Conservation (phyloP, 495 filamentous ascomycete genomes). For the Trichoderma orchidacearum region DNA sequence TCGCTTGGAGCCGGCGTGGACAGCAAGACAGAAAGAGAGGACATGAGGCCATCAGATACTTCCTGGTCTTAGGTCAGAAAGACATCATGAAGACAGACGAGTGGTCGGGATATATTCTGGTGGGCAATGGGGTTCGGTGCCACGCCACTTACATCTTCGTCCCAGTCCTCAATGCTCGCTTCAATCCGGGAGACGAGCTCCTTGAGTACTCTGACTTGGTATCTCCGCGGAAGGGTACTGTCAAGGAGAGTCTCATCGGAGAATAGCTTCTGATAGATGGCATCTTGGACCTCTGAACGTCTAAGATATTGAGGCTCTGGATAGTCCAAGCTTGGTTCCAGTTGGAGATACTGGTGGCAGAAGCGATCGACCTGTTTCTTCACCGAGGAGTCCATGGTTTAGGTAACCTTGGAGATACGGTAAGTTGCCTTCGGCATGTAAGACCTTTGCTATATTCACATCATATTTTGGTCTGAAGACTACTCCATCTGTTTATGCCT, state of each 20-base stretch:
- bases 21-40: slow-evolving; percentile 43
- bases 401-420: too few relatives aligned
- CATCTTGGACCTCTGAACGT: slow-evolving; percentile 37
- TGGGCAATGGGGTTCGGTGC: not conserved
- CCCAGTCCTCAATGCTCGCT: slow-evolving; percentile 54
- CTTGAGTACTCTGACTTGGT: slow-evolving; percentile 62
- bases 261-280: slow-evolving; percentile 52
- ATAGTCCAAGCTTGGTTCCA: slow-evolving; percentile 19
- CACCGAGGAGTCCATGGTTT: not conserved
- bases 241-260: slow-evolving; percentile 30
- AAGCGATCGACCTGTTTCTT: slow-evolving; percentile 13
- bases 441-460: too few relatives aligned
- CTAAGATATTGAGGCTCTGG: slow-evolving; percentile 17
- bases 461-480: too few relatives aligned
- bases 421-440: too few relatives aligned
- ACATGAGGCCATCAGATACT: slow-evolving; percentile 61
- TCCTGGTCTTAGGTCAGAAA: slow-evolving; percentile 33
- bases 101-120: not conserved
- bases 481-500: too few relatives aligned
- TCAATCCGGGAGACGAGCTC: slow-evolving; percentile 52
- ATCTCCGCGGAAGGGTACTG: slow-evolving; percentile 45
- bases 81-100: not conserved
- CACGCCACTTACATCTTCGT: slow-evolving; percentile 59
- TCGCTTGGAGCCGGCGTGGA: slow-evolving; percentile 45
- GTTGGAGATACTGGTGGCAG: slow-evolving; percentile 28